A percentile compares a stretch with the other conserved stretches of the same genome.
phyloP scores from a whole-genome alignment of 176 grass and related monocot species.

The Aegilops tauschii region DNA sequence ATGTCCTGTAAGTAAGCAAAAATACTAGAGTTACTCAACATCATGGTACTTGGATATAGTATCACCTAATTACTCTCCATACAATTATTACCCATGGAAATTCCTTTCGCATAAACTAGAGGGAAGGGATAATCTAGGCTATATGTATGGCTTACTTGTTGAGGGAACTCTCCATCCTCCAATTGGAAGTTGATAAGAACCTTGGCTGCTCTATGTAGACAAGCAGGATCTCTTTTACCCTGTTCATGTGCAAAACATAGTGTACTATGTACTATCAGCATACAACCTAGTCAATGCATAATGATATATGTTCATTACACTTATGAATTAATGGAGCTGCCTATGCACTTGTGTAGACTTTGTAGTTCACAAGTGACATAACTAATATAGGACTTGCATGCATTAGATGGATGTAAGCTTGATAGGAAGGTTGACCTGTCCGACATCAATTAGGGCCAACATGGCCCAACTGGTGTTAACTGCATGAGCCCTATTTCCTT shows the following conservation, averaged over 20 bases:
- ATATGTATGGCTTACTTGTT: not conserved
- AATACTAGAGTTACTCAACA: not conserved
- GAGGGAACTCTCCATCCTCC: not conserved
- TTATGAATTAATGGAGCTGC: not conserved
- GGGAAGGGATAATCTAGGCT: too few relatives aligned
- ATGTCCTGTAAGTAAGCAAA: constrained; percentile 43
- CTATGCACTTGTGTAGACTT: not conserved
- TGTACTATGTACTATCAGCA: not conserved
- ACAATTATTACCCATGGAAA: too few relatives aligned
- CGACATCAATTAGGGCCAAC: constrained; percentile 73
- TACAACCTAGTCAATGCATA: not conserved
- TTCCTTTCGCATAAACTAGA: too few relatives aligned
- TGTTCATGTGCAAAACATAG: not conserved
- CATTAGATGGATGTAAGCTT: not conserved
- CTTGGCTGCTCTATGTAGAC: constrained; percentile 6
- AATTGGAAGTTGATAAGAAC: not conserved
- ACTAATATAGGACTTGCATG: not conserved
- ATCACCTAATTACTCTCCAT: not conserved
- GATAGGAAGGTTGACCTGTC: constrained; percentile 46
- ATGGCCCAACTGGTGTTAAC: constrained; percentile 89
- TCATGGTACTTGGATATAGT: not conserved
- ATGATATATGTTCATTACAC: not conserved
- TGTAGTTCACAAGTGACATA: not conserved
- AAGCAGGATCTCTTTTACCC: not conserved
- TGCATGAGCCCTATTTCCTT: constrained; percentile 66